Evolutionary conservation across 495 filamentous ascomycete genomes (phyloP).

Genomic region (Apodospora peruviana): DNA sequence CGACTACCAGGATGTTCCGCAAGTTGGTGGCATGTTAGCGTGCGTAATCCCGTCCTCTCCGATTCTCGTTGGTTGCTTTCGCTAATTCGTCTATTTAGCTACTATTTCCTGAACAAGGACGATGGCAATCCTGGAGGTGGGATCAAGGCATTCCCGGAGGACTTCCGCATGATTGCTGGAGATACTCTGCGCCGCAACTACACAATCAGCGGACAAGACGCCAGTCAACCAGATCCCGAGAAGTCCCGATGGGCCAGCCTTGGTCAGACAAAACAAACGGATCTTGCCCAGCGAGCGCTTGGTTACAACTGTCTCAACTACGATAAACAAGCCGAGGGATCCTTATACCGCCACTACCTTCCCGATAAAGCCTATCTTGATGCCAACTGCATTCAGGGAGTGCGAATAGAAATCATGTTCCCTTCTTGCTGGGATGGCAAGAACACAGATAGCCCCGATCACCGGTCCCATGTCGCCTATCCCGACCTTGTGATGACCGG

Average conservation of each 20-base stretch:
- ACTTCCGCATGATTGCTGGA: conserved; percentile 85
- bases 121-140: conserved; percentile 35
- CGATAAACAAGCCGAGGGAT: conserved; percentile 50
- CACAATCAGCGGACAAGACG: conserved; percentile 45
- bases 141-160: conserved; percentile 68
- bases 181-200: conserved; percentile 64
- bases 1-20: conserved; percentile 39
- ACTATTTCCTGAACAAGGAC: conserved; percentile 64
- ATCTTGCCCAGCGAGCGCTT: conserved; percentile 71
- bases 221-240: conserved; percentile 57
- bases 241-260: conserved; percentile 61
- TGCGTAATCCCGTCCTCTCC: conserved; percentile 25
- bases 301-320: conserved; percentile 95
- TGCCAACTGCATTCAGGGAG: conserved; percentile 65
- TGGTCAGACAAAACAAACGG: conserved; percentile 54
- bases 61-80: neutral
- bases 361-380: conserved; percentile 77
- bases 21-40: conserved; percentile 59
- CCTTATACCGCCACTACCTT: conserved; percentile 73
- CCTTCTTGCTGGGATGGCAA: conserved; percentile 88
- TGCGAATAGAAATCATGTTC: conserved; percentile 83
- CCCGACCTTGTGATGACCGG: conserved; percentile 70
- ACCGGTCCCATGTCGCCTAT: conserved; percentile 73
- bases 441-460: conserved; percentile 53
- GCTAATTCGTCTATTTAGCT: conserved; percentile 31